These are phyloP conservation scores for Coriaria nepalensis DNA, from an alignment of 306 rosid genomes.

Conservation along the genomic window DNA sequence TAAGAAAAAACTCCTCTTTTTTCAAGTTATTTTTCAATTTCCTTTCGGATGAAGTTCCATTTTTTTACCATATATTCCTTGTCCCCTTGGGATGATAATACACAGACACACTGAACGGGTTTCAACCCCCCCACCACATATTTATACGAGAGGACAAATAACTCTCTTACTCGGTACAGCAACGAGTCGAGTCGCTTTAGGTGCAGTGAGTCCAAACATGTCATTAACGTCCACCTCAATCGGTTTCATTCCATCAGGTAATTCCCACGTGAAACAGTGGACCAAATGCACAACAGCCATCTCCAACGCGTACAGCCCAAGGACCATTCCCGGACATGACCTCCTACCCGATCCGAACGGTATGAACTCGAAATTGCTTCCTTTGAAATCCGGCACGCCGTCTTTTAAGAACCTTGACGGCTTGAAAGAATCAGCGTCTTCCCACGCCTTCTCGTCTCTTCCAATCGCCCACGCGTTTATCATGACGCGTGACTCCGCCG, in stretches of 20 bases:
- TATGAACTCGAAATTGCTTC: constrained; percentile 68
- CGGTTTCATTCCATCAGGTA: constrained; percentile 72
- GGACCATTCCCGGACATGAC: constrained; percentile 89
- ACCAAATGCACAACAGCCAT: constrained; percentile 60
- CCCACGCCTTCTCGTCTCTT: constrained; percentile 48
- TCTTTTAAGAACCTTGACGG: constrained; percentile 40
- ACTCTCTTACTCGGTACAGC: constrained; percentile 63
- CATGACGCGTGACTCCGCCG: constrained; percentile 58
- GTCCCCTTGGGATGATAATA: too few species aligned
- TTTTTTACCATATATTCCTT: too few species aligned
- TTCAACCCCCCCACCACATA: neutral
- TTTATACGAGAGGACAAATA: constrained; percentile 22
- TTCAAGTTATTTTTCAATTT: too few species aligned
- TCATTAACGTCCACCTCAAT: constrained; percentile 68
- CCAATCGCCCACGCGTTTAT: constrained; percentile 84
- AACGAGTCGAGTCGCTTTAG: constrained; percentile 58
- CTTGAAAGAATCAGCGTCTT: constrained; percentile 38
- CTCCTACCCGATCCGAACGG: constrained; percentile 92
- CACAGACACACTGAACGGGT: too few species aligned
- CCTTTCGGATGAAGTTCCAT: too few species aligned
- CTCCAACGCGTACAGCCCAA: constrained; percentile 65
- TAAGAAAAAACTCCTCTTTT: too few species aligned
- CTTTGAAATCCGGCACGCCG: constrained; percentile 59
- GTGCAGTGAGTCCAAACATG: constrained; percentile 87
- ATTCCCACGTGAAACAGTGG: constrained; percentile 77